These are phyloP conservation scores for Hymenoscyphus repandus DNA, from an alignment of 2,329 filamentous ascomycete genomes.

Conservation along the genomic window DNA sequence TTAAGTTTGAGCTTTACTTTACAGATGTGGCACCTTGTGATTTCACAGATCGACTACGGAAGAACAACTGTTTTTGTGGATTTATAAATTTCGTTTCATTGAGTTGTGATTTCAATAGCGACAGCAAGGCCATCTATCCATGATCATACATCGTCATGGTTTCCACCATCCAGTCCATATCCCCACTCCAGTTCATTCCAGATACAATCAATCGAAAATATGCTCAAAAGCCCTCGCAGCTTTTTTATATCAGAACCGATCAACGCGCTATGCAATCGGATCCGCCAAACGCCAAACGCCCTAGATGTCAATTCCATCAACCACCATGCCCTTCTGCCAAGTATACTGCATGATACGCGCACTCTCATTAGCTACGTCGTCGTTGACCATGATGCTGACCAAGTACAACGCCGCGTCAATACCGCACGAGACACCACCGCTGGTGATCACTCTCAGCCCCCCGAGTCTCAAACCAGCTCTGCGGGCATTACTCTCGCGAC, in stretches of 20 bases:
- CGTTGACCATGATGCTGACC: conserved; percentile 74
- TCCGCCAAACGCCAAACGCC: conserved; percentile 18
- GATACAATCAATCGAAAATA: background rate
- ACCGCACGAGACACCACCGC: conserved; percentile 72
- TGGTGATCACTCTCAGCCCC: conserved; percentile 69
- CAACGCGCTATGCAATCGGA: conserved; percentile 7
- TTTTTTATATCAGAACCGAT: conserved; percentile 9
- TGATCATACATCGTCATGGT: conserved; percentile 3
- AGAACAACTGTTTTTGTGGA: too few relatives aligned
- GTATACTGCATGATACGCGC: conserved; percentile 72
- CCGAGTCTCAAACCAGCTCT: conserved; percentile 58
- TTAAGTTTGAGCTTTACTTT: too few relatives aligned
- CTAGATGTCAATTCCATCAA: conserved; percentile 80
- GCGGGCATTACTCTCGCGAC: conserved; percentile 75
- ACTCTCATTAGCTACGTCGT: conserved; percentile 70
- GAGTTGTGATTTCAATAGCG: conserved; percentile 4
- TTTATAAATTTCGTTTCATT: background rate
- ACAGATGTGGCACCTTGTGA: too few relatives aligned
- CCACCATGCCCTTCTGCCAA: conserved; percentile 81
- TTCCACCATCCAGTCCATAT: background rate
- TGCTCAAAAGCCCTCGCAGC: conserved; percentile 4
- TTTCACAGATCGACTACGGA: too few relatives aligned
- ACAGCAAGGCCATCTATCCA: conserved; percentile 10
- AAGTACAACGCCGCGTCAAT: conserved; percentile 82
- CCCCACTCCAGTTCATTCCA: background rate